Evolutionary conservation across 1,284 basidiomycete species (phyloP).

Genomic region (Apiotrichum sp.): DNA sequence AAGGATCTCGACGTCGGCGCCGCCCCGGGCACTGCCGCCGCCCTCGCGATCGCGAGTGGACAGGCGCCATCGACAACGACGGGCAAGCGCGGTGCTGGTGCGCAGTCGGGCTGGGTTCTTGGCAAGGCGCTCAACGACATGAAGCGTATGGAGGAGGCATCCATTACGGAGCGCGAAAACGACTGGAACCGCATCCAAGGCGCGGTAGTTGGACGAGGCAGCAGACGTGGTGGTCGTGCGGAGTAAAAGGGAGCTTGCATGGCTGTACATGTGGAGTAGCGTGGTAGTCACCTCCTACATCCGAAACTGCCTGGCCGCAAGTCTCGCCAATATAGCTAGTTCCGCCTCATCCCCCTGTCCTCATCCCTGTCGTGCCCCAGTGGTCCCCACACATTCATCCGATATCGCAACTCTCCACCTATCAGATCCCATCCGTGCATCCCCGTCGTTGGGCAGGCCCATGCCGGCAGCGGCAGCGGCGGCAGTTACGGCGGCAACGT

Average conservation of each 20-base stretch:
- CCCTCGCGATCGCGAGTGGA: constrained; percentile 33
- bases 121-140: constrained; percentile 44
- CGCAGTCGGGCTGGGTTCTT: constrained; percentile 34
- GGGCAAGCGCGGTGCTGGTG: constrained; percentile 32
- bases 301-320: too few relatives aligned
- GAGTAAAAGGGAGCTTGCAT: constrained; percentile 16
- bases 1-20: constrained; percentile 23
- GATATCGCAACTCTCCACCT: too few relatives aligned
- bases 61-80: constrained; percentile 18
- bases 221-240: constrained; percentile 28
- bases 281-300: too few relatives aligned
- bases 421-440: too few relatives aligned
- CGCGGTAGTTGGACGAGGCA: constrained; percentile 24
- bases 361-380: too few relatives aligned
- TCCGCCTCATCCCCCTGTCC: too few relatives aligned
- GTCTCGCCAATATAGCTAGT: too few relatives aligned
- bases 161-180: constrained; percentile 41
- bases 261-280: too few relatives aligned
- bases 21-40: constrained; percentile 36
- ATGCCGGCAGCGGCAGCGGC: too few relatives aligned
- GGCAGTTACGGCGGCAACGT: too few relatives aligned
- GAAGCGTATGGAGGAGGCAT: constrained; percentile 43
- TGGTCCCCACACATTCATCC: too few relatives aligned
- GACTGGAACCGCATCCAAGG: constrained; percentile 47
- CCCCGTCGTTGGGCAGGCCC: too few relatives aligned